Conservation (phyloP, 2,329 filamentous ascomycete species). For the Aspergillus floridensis region DNA sequence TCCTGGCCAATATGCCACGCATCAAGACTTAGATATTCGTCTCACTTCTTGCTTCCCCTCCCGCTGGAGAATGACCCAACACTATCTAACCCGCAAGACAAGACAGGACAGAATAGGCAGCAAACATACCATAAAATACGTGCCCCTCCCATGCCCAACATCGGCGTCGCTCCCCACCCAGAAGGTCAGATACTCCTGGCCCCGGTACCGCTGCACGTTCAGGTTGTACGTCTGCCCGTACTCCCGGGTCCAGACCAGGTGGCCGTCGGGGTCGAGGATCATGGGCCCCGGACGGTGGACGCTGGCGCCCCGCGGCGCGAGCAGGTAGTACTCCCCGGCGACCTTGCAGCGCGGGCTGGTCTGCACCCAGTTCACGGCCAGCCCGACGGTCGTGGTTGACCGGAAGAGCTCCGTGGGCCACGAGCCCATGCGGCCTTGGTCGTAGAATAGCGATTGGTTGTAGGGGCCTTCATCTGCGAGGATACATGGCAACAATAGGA, state of each 20-base stretch:
- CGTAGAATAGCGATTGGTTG: constrained; percentile 17
- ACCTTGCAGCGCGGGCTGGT: constrained; percentile 33
- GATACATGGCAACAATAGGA: background rate
- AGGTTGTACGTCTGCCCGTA: constrained; percentile 46
- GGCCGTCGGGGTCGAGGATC: constrained; percentile 45
- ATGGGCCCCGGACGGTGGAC: constrained; percentile 41
- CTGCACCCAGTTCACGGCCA: constrained; percentile 26
- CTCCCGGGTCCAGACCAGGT: constrained; percentile 47
- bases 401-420: constrained; percentile 29
- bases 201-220: constrained; percentile 46
- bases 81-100: no score
- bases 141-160: constrained; percentile 47
- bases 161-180: constrained; percentile 50
- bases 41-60: no score
- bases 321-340: constrained; percentile 38
- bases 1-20: no score
- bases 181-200: constrained; percentile 48
- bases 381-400: constrained; percentile 23
- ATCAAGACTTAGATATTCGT: no score
- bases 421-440: constrained; percentile 20
- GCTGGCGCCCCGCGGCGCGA: constrained; percentile 39
- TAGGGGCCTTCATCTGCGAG: constrained; percentile 18
- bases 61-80: no score
- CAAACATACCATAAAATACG: constrained; percentile 45
- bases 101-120: no score